phyloP scores from a whole-genome alignment of 2,329 filamentous ascomycete species.

The Trichophyton rubrum region DNA sequence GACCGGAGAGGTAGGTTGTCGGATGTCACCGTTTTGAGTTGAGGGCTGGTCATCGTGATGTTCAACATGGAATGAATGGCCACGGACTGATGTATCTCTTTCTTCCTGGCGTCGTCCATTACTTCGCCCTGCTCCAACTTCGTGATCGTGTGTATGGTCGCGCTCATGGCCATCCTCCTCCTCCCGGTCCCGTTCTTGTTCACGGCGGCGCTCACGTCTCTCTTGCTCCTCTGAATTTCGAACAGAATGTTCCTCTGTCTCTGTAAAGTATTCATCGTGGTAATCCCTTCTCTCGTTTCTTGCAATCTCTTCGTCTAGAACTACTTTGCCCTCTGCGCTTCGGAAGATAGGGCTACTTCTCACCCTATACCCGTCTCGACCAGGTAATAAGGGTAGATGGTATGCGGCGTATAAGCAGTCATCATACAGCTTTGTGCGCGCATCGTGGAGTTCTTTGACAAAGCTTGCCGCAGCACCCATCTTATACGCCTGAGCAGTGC shows the following conservation, averaged over 20 bases:
- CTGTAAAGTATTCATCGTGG: slow-evolving; percentile 78
- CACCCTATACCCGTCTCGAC: slow-evolving; percentile 73
- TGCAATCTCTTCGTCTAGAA: slow-evolving; percentile 91
- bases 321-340: slow-evolving; percentile 81
- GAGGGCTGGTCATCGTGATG: neutral
- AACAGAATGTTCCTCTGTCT: slow-evolving; percentile 39
- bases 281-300: slow-evolving; percentile 80
- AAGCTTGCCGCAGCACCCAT: slow-evolving; percentile 81
- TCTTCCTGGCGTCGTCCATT: slow-evolving; percentile 8
- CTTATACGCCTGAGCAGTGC: slow-evolving; percentile 87
- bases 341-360: slow-evolving; percentile 85
- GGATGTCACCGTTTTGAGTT: neutral
- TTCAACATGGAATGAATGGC: neutral
- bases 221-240: slow-evolving; percentile 23
- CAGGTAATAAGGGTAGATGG: slow-evolving; percentile 75
- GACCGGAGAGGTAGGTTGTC: neutral
- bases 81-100: neutral
- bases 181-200: neutral
- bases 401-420: slow-evolving; percentile 96
- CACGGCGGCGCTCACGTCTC: neutral
- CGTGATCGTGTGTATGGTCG: slow-evolving; percentile 17
- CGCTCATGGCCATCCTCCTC: slow-evolving; percentile 13
- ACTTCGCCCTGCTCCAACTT: slow-evolving; percentile 18
- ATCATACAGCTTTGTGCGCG: slow-evolving; percentile 91
- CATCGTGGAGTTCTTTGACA: slow-evolving; percentile 72